Evolutionary conservation across 176 grass and related monocot species (phyloP).

Genomic region (Lolium rigidum): DNA sequence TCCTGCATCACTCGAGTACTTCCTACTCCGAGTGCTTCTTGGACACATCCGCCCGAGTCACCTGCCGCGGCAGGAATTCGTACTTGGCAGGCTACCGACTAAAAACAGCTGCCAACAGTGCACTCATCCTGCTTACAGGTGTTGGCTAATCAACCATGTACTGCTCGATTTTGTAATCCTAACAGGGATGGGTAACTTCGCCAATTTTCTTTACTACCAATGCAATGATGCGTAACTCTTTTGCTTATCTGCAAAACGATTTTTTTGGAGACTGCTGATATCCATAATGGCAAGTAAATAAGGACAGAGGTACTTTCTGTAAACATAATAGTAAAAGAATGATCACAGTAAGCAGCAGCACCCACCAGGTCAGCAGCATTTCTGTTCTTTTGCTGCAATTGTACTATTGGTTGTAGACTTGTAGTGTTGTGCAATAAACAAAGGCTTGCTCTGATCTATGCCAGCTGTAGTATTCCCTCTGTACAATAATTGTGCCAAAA

Average conservation of each 20-base stretch:
- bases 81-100: too few relatives aligned
- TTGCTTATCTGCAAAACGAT: neutral
- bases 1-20: too few relatives aligned
- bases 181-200: neutral
- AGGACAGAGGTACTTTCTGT: neutral
- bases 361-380: neutral
- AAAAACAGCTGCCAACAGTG: too few relatives aligned
- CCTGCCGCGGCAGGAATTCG: too few relatives aligned
- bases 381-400: conserved; percentile 23
- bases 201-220: neutral
- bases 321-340: neutral
- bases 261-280: neutral
- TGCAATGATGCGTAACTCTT: neutral
- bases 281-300: neutral
- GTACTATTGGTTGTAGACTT: neutral
- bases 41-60: too few relatives aligned
- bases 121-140: neutral
- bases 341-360: neutral
- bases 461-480: neutral
- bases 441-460: conserved; percentile 8
- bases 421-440: neutral
- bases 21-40: too few relatives aligned
- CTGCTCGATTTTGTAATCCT: neutral
- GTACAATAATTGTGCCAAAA: neutral
- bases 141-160: conserved; percentile 9